Evolutionary conservation across 164 flowering plant species (phyloP), one percentile per base, ranked within the genome.

Genomic region (Kingdonia uniflora): DNA sequence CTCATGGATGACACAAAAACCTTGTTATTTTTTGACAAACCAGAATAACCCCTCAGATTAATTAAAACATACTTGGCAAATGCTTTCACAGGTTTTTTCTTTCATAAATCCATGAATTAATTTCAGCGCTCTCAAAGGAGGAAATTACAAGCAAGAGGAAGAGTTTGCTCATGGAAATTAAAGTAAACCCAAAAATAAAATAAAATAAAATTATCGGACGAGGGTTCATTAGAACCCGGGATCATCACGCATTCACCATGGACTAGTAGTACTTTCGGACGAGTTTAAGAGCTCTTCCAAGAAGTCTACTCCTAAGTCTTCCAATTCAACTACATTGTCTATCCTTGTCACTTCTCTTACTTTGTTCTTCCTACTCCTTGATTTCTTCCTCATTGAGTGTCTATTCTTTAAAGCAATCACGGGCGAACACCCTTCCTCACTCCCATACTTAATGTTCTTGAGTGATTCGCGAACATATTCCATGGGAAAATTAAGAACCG

Each of bases 291-390:
- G 72, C 54, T 82, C 74, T 33, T 82, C 85, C 56, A 82, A 66
- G 29, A 74, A 80, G 11, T 78, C 84, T 14, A 67, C 59, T 1
- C 84, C 90, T 21, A 82, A 66, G 17, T 78, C 91, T 58, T 75
- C 86, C 33, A 83, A 70, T 21, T 75, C 91, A 48, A 78, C 67
- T 42, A 71, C 68, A 68, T 67, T 63, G 19, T 72, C 57, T 33
- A 42, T 23, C 56, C 49, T 55, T 61, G 44, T 4, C 35, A 29
- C 23, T 11, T 64, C 72, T 54, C 26, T 33, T 16, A 2, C 19
- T 17, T 44, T 44, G 19, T 17, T 44, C 20, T 17, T 44, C 43
- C 47, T 62, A 26, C 17, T 67, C 20, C 10, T 44, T 5, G 48
- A 17, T 61, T 52, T 76, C 61, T 44, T 68, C 11, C 52, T 66